A percentile compares a stretch with the other conserved stretches of the same genome.
These are phyloP conservation scores for Sporormia fimetaria DNA, from an alignment of 495 filamentous ascomycete genomes.

Conservation along the genomic window DNA sequence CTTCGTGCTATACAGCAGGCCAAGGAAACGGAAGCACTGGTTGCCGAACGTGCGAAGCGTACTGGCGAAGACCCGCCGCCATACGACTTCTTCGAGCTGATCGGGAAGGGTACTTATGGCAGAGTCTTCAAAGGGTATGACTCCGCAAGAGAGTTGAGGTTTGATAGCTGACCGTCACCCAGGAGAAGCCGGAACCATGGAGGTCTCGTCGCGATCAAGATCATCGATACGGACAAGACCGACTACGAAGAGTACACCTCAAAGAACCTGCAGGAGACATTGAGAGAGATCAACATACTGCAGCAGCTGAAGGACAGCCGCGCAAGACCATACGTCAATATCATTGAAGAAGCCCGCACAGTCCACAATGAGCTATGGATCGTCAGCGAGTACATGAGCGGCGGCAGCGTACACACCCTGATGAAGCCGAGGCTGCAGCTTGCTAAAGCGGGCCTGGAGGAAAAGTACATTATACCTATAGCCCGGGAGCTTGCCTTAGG, in stretches of 20 bases:
- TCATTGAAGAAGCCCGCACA: conserved; percentile 74
- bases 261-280: conserved; percentile 71
- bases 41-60: conserved; percentile 29
- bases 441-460: conserved; percentile 46
- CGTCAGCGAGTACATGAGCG: conserved; percentile 89
- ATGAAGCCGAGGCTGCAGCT: conserved; percentile 36
- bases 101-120: conserved; percentile 60
- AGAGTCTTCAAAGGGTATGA: too few species aligned
- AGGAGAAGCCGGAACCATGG: conserved; percentile 46
- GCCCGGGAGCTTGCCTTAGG: conserved; percentile 77
- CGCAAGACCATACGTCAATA: conserved; percentile 75
- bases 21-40: conserved; percentile 69
- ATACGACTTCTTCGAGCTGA: conserved; percentile 78
- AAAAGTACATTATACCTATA: conserved; percentile 83
- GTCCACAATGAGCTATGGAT: conserved; percentile 89
- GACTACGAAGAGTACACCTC: conserved; percentile 62
- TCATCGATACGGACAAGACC: conserved; percentile 83
- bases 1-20: conserved; percentile 89
- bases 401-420: conserved; percentile 87
- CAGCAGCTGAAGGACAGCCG: conserved; percentile 72
- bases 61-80: conserved; percentile 34
- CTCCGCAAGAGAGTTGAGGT: not conserved
- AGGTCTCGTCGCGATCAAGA: conserved; percentile 78
- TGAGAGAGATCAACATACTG: conserved; percentile 80
- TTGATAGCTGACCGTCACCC: not conserved